phyloP scores from a whole-genome alignment of 176 grass and related monocot species.

The Hordeum vulgare region DNA sequence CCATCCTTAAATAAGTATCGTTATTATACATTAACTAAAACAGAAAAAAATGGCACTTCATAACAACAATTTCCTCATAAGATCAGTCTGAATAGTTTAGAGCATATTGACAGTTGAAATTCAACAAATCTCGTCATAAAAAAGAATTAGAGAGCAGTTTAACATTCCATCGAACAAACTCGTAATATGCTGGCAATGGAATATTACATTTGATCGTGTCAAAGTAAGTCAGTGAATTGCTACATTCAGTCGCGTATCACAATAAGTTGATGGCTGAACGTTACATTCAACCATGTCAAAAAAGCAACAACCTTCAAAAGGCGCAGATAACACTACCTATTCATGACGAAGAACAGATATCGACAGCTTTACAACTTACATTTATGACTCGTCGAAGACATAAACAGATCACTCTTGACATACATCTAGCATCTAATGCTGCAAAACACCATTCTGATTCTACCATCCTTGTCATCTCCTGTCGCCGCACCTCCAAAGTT shows the following conservation, averaged over 20 bases:
- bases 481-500: background rate
- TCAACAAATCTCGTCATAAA: background rate
- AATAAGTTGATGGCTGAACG: background rate
- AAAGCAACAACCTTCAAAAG: background rate
- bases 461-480: background rate
- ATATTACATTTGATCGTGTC: constrained; percentile 3
- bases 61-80: background rate
- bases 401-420: background rate
- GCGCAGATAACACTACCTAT: background rate
- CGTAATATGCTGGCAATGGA: background rate
- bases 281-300: background rate
- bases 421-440: constrained; percentile 1
- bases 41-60: background rate
- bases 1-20: no score
- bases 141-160: background rate
- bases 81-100: background rate
- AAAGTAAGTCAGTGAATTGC: background rate
- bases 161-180: background rate
- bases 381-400: background rate
- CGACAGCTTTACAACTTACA: constrained; percentile 32
- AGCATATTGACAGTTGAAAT: background rate
- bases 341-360: constrained; percentile 20
- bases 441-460: constrained; percentile 8
- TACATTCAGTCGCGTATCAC: background rate
- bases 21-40: background rate